Evolutionary conservation across 139 green algal species (phyloP), one percentile per base, ranked within the genome.

Genomic region (Closterium sp.): DNA sequence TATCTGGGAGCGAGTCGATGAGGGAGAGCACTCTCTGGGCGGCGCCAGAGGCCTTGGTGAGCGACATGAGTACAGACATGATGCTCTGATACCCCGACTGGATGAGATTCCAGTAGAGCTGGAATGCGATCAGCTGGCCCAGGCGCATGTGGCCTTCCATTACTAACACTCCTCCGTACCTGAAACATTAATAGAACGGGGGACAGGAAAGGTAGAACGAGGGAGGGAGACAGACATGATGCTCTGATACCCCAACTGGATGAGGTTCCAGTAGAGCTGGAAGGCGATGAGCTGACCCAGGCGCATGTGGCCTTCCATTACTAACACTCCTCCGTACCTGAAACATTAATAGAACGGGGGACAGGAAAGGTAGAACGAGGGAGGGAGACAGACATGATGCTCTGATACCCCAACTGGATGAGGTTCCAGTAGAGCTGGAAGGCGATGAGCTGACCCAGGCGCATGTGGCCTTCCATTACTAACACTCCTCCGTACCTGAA

Each of bases 351-450:
- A 70, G 13, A 50, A 50, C 13, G 7, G 29, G 5, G 22, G 24
- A 92, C 29, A n/a, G 29, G 70, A 27, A 92, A 28, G 38, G 38
- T 11, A 9, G 29, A 13, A 45, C 27, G 27, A 27, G 24, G 17
- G 85, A 86, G 85, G 29, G 29, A 17, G 29, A 95, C 89, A n/a
- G 87, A 90, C 91, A 92, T 92, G 85, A 95, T 45, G 86, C 87
- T 90, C 88, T 94, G 89, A 70, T 92, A 94, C 62, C 86, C 86
- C 45, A 4, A 91, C 90, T 95, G 92, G 50, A 95, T 93, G 5
- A 95, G 85, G 86, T 94, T 92, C 93, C 93, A 95, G 86, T 92
- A 95, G 42, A 95, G 91, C 94, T 95, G 94, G 93, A 95, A 95
- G 24, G 89, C 94, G 88, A 96, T 96, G 27, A 95, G 93, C 86